Conservation (phyloP, 306 rosid species). For the Coriaria nepalensis region DNA sequence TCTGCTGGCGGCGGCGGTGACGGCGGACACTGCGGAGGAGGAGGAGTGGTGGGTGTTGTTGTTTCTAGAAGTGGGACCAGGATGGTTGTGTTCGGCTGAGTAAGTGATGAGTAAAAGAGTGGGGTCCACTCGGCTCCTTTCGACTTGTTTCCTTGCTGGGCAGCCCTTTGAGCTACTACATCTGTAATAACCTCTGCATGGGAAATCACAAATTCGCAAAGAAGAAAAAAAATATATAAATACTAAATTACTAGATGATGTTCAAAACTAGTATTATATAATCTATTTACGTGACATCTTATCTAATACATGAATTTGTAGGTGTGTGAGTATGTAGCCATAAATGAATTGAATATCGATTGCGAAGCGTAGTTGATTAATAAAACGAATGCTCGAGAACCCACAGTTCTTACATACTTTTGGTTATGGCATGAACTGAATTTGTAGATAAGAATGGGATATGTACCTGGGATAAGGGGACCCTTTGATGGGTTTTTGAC, state of each 20-base stretch:
- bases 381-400: too few relatives aligned
- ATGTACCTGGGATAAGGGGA: too few relatives aligned
- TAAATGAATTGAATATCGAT: too few relatives aligned
- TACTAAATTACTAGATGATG: background rate
- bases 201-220: background rate
- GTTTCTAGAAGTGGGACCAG: constrained; percentile 53
- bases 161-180: constrained; percentile 51
- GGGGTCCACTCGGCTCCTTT: constrained; percentile 67
- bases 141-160: constrained; percentile 84
- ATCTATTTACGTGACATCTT: too few relatives aligned
- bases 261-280: too few relatives aligned
- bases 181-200: constrained; percentile 35
- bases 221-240: background rate
- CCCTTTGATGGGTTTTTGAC: constrained; percentile 4
- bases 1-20: background rate
- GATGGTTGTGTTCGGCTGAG: constrained; percentile 75
- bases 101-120: constrained; percentile 67
- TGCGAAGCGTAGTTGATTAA: too few relatives aligned
- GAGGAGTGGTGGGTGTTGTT: constrained; percentile 11
- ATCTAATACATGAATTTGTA: too few relatives aligned
- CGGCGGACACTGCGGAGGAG: too few relatives aligned
- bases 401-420: too few relatives aligned
- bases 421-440: too few relatives aligned
- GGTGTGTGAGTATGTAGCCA: too few relatives aligned
- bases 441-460: too few relatives aligned